Evolutionary conservation across 257 asterid genomes (phyloP), one percentile per base, ranked within the genome.

Genomic region (Solanum rostratum): DNA sequence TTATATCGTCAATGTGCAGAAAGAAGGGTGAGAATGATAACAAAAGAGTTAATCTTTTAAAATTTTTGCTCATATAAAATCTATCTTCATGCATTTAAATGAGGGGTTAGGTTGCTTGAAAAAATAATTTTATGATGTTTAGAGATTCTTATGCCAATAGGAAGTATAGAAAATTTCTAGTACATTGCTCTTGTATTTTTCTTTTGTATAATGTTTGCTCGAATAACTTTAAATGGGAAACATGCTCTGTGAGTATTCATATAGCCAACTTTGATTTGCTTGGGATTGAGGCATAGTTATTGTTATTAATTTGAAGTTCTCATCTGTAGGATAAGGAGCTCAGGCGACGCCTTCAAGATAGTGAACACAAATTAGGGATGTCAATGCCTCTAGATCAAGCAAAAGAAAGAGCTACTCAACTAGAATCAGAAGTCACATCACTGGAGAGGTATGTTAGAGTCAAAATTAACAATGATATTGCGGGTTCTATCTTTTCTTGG

Each of bases 381-480:
- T 93, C 98, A 8, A 95, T 97, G 98, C 99, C 99, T 66, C 82
- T 93, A 74, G 93, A 91, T 60, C 91, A 87, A 81, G 99, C 96
- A 68, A 92, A 91, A 84, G 97, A 94, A 83, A 91, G 99, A 91
- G 86, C 91, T 57, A 84, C 66, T 60, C 98, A 91, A 84, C 86
- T 95, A 86, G 97, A 95, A 90, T 91, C 99, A 82, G 97, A 97
- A 85, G 93, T 93, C 76, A 91, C 98, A 20, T 81, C 57, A 70
- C 89, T 97, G 87, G 97, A 97, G 89, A 97, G 99, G 98, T 97
- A 90, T 84, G 52, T 74, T 74, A 8, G 60, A 74, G 81, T 22
- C 59, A 79, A 37, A 27, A 4, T 76, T 54, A 50, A 54, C 57
- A 50, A 49, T 70, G 39, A 52, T 20, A 16, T 66, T 53, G 57